A percentile compares a stretch with the other conserved stretches of the same genome.
phyloP scores from a whole-genome alignment of 768 basidiomycete genomes.

The Psilocybe sp. region DNA sequence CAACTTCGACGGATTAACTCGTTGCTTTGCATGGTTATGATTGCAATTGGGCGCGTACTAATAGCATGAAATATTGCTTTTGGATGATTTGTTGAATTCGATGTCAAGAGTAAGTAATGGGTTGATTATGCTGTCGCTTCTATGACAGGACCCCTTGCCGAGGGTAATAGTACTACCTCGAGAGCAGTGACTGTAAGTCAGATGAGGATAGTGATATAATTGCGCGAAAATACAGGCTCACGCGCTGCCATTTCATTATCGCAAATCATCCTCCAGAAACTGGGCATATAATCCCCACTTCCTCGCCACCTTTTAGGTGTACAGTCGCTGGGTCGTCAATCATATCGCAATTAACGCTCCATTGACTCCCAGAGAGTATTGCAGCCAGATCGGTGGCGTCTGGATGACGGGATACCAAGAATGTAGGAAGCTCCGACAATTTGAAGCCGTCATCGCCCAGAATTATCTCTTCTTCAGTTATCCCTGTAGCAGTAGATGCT shows the following conservation, averaged over 20 bases:
- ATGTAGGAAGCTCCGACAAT: slow-evolving; percentile 45
- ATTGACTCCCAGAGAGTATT: slow-evolving; percentile 59
- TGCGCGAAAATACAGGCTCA: background rate
- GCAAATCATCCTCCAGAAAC: slow-evolving; percentile 68
- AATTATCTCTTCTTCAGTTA: slow-evolving; percentile 48
- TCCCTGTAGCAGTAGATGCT: slow-evolving; percentile 68
- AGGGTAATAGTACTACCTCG: no score
- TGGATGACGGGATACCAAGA: slow-evolving; percentile 56
- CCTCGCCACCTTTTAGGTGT: slow-evolving; percentile 64
- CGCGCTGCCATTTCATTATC: background rate
- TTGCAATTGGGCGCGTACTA: no score
- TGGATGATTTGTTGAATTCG: no score
- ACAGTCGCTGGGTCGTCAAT: slow-evolving; percentile 53
- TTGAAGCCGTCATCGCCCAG: slow-evolving; percentile 47
- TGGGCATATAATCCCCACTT: slow-evolving; percentile 77
- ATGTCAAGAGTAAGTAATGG: no score
- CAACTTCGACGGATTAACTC: no score
- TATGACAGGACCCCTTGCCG: no score
- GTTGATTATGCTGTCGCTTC: no score
- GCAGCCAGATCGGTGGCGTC: slow-evolving; percentile 40
- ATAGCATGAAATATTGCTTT: no score
- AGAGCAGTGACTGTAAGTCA: slow-evolving; percentile 4
- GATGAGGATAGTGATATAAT: background rate
- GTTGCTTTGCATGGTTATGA: no score
- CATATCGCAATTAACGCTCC: slow-evolving; percentile 85